Base-by-base conservation (phyloP, 2,329 filamentous ascomycete genomes). In the Aschersonia sp. region DNA sequence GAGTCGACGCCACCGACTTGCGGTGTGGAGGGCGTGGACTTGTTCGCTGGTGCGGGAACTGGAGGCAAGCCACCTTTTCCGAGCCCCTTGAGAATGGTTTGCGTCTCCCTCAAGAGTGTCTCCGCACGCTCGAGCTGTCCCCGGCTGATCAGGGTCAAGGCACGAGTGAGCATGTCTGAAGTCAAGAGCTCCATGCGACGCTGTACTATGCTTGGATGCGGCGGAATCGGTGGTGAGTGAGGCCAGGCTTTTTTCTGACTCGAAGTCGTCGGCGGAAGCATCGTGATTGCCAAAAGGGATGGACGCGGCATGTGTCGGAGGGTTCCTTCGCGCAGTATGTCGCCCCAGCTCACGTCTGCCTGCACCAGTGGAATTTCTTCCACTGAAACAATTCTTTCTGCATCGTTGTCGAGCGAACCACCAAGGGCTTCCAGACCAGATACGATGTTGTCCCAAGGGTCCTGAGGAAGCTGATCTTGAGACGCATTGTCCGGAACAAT, bases 391-490 rank as follows among this genome's bases (percentile, higher is more conserved):
- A 82, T 76, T 35, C 91, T 80, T 58, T 88, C 83, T 42, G 92
- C 88, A 51, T 97, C 91, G 50, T 82, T 81, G 54, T 97, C 92
- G 45, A 88, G 72, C 0, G 88, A 80, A 1, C 91, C 92, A 29
- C 92, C 89, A 2, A 98, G 77, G 3, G 91, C 92, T 66, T 98
- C 92, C 9, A 98, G 69, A 0, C 91, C 91, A 4, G 92, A 97
- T 28, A 98, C 88, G 51, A 98, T 91, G 45, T 87, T 92, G 65
- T 97, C 92, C 92, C 92, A 98, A 0, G 89, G 83, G 60, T 98
- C 92, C 59, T 95, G 86, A 5, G 89, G 89, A 41, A 94, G 73
- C 57, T 87, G 81, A 52, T 98, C 92, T 51, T 88, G 85, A 0
- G 78, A 78, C 1, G 84, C 74, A 52, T 78, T 92, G 61, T 98